A percentile compares a stretch with the other conserved stretches of the same genome.
These are phyloP conservation scores for Nephelium lappaceum DNA, from an alignment of 345 rosid species.

Conservation along the genomic window DNA sequence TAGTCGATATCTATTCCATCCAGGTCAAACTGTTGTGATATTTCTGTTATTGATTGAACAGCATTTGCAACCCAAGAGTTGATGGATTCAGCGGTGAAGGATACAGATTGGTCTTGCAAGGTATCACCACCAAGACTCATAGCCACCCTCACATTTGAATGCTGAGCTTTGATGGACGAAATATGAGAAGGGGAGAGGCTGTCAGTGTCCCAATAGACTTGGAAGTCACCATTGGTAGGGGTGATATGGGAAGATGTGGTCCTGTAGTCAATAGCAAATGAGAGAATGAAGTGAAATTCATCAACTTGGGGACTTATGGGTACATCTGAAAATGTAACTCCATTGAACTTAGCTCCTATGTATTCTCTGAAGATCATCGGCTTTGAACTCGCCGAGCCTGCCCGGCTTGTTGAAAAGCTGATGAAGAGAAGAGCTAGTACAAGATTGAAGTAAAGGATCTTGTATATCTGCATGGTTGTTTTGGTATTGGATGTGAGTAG, in stretches of 20 bases:
- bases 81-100: constrained; percentile 42
- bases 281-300: constrained; percentile 52
- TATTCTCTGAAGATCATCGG: constrained; percentile 52
- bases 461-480: background rate
- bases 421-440: constrained; percentile 20
- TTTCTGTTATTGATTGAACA: constrained; percentile 41
- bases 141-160: constrained; percentile 49
- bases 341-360: constrained; percentile 56
- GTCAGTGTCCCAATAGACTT: constrained; percentile 41
- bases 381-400: constrained; percentile 39
- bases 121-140: constrained; percentile 64
- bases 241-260: constrained; percentile 34
- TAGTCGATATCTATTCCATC: constrained; percentile 65
- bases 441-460: constrained; percentile 6
- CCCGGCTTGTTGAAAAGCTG: constrained; percentile 26
- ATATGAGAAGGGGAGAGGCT: constrained; percentile 42
- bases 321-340: constrained; percentile 46
- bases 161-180: constrained; percentile 39
- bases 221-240: constrained; percentile 54
- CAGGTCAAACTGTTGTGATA: constrained; percentile 33
- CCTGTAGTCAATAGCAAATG: constrained; percentile 52
- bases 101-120: constrained; percentile 5
- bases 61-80: constrained; percentile 57
- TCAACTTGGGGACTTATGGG: constrained; percentile 41
- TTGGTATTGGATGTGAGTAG: background rate